Conservation (phyloP, 345 rosid genomes). For the Hypericum androsaemum region DNA sequence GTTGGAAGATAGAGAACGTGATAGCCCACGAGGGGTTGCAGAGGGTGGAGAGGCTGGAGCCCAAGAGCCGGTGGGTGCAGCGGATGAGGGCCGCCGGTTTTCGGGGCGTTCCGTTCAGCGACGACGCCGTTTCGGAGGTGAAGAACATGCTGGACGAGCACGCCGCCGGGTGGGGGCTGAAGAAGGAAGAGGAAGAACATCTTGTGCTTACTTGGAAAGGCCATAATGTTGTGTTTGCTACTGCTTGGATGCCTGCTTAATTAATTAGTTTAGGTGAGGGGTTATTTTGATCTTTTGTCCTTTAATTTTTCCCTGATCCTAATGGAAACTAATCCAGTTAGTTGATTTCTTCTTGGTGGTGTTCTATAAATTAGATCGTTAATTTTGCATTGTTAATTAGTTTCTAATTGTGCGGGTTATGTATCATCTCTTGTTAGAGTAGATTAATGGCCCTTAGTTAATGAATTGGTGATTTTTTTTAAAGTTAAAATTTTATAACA, state of each 20-base stretch:
- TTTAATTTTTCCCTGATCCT: too few species aligned
- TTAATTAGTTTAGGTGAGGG: too few species aligned
- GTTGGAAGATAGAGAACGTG: slow-evolving; percentile 88
- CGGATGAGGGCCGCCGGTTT: slow-evolving; percentile 59
- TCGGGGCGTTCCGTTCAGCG: slow-evolving; percentile 37
- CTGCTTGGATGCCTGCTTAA: slow-evolving; percentile 62
- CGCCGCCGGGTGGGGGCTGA: slow-evolving; percentile 88
- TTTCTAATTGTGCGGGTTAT: too few species aligned
- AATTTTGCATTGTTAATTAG: background rate
- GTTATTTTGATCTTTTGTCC: too few species aligned
- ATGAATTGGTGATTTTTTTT: too few species aligned
- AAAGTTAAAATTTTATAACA: too few species aligned
- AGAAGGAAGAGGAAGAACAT: slow-evolving; percentile 61
- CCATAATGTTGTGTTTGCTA: slow-evolving; percentile 83
- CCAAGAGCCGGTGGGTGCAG: slow-evolving; percentile 61
- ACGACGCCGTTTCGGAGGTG: slow-evolving; percentile 50
- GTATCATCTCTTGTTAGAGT: too few species aligned
- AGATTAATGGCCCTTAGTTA: too few species aligned
- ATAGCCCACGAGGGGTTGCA: slow-evolving; percentile 60
- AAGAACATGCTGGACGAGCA: slow-evolving; percentile 80
- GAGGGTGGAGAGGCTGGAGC: slow-evolving; percentile 73
- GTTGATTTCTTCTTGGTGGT: background rate
- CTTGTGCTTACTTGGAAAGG: slow-evolving; percentile 94
- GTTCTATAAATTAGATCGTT: background rate
- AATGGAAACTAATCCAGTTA: background rate